Evolutionary conservation across 2,329 filamentous ascomycete genomes (phyloP).

Genomic region (Aureobasidium sp.): DNA sequence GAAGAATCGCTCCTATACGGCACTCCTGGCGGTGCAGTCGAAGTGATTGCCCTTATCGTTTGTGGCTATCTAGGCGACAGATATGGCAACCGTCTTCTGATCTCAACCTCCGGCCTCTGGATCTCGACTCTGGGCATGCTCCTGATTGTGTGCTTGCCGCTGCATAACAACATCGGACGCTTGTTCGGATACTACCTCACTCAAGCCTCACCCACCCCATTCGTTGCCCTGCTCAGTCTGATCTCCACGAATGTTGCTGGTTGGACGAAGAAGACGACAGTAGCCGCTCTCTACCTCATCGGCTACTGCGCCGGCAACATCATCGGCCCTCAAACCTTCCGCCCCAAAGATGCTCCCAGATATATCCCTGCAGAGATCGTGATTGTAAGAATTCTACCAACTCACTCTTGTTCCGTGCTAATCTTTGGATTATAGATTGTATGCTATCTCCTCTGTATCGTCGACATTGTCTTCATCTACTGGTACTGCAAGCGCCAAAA

Average conservation of each 20-base stretch:
- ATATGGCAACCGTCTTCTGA: conserved; percentile 51
- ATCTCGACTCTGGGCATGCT: conserved; percentile 54
- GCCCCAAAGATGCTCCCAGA: conserved; percentile 48
- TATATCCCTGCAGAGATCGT: conserved; percentile 61
- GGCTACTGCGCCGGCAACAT: conserved; percentile 49
- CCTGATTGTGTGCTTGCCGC: conserved; percentile 56
- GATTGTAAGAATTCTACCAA: conserved; percentile 1
- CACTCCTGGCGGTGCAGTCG: conserved; percentile 58
- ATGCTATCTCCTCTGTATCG: conserved; percentile 48
- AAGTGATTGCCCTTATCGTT: conserved; percentile 52
- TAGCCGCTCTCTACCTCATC: conserved; percentile 48
- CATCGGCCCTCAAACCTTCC: conserved; percentile 54
- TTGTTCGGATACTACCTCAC: conserved; percentile 63
- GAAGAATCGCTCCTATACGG: conserved; percentile 59
- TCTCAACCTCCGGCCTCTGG: conserved; percentile 47
- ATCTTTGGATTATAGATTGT: conserved; percentile 34
- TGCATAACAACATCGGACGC: conserved; percentile 51
- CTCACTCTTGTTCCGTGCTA: not conserved
- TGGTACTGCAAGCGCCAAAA: conserved; percentile 56
- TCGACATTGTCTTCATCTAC: conserved; percentile 55
- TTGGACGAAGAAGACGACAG: conserved; percentile 54
- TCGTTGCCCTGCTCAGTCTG: conserved; percentile 57
- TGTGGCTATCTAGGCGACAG: conserved; percentile 53
- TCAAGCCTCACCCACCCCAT: conserved; percentile 52
- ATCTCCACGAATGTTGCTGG: conserved; percentile 56